phyloP scores from a whole-genome alignment of 2,329 filamentous ascomycete genomes.

The Hymenoscyphus infarciens region DNA sequence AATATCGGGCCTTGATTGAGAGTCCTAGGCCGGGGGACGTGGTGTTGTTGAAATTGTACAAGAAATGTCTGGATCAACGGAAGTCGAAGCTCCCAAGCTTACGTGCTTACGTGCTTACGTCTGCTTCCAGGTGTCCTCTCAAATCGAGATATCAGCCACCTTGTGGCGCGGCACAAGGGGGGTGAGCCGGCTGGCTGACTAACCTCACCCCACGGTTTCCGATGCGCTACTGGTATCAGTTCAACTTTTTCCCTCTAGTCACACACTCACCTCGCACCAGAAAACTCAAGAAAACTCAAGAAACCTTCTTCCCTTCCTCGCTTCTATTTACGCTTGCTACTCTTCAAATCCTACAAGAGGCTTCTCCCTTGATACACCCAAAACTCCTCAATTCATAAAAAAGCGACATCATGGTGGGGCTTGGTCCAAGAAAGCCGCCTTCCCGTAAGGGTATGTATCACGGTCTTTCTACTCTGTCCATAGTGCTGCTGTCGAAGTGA shows the following conservation, averaged over 20 bases:
- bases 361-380: not conserved
- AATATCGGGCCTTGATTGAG: conserved; percentile 14
- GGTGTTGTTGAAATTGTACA: conserved; percentile 11
- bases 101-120: conserved; percentile 28
- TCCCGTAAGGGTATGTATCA: conserved; percentile 63
- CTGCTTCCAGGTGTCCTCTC: conserved; percentile 25
- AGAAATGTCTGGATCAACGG: conserved; percentile 10
- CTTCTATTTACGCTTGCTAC: not conserved
- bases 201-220: conserved; percentile 1
- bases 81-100: conserved; percentile 24
- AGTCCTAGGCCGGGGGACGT: conserved; percentile 7
- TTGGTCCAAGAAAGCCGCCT: conserved; percentile 60
- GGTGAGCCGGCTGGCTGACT: not conserved
- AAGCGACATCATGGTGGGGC: conserved; percentile 52
- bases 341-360: not conserved
- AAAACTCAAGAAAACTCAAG: no score
- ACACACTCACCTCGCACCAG: not conserved
- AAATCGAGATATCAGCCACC: not conserved
- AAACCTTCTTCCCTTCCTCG: not conserved
- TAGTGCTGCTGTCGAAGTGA: not conserved
- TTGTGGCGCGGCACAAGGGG: not conserved
- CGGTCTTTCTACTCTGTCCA: not conserved
- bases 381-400: conserved; percentile 2
- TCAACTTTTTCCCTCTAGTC: not conserved
- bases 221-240: not conserved